Conservation (phyloP, 306 rosid genomes). For the Vigna angularis region DNA sequence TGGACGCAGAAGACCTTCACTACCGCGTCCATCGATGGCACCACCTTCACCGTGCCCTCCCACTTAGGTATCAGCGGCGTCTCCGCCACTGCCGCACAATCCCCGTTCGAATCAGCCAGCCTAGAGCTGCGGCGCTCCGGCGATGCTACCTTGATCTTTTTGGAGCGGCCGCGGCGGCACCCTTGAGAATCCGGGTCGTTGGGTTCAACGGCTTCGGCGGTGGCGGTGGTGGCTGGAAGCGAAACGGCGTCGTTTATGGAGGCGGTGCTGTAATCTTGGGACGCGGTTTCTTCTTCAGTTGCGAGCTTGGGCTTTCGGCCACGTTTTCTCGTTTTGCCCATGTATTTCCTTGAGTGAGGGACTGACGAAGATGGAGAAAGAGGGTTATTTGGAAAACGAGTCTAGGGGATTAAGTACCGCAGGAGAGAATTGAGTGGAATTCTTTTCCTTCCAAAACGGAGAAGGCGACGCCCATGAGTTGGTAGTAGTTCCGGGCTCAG, state of each 20-base stretch:
- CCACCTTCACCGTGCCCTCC: constrained; percentile 62
- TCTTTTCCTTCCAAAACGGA: background rate
- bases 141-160: constrained; percentile 49
- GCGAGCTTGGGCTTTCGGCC: constrained; percentile 58
- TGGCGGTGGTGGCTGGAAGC: constrained; percentile 22
- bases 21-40: constrained; percentile 92
- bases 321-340: constrained; percentile 64
- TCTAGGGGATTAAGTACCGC: background rate
- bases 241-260: constrained; percentile 42
- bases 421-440: background rate
- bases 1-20: constrained; percentile 95
- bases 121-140: constrained; percentile 46
- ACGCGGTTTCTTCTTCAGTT: constrained; percentile 42
- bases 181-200: constrained; percentile 40
- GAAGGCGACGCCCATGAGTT: background rate
- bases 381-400: background rate
- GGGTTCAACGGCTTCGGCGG: constrained; percentile 35
- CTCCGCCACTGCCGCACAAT: constrained; percentile 42
- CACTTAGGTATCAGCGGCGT: constrained; percentile 42
- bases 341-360: background rate
- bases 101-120: constrained; percentile 53
- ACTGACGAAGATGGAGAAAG: background rate
- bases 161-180: constrained; percentile 52
- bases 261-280: constrained; percentile 33
- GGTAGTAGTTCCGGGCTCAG: background rate